Base-by-base conservation (phyloP, 305 asterid genomes). In the Nicotiana rustica region DNA sequence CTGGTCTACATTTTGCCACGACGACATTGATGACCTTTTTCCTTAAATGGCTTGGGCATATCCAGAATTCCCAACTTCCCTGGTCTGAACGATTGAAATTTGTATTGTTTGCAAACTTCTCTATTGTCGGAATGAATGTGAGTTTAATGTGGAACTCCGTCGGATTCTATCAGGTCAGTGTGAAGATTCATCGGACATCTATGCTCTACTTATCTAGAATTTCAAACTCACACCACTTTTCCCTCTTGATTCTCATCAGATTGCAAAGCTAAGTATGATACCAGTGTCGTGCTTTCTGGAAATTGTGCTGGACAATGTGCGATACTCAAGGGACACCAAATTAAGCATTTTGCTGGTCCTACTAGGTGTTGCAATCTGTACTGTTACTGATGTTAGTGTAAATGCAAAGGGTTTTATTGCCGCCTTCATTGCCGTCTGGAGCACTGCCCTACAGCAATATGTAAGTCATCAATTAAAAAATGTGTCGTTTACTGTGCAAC, bases 101-200 rank as follows among this genome's bases (percentile, higher is more conserved):
- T 78, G 95, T 91, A 69, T 69, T 92, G 65, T 92, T 92, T 82
- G 93, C 97, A 17, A 94, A 93, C 80, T 93, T 94, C 85, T 93
- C 97, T 36, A 90, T 94, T 52, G 97, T 94, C 73, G 97, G 98
- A 81, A 93, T 93, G 98, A 94, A 94, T 17, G 95, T 93, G 31
- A 93, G 97, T 89, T 82, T 94, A 52, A 94, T 93, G 98, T 94
- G 98, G 98, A 94, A 94, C 86, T 94, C 97, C 0, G 97, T 94
- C 67, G 97, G 98, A 86, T 94, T 94, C 83, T 94, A 94, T 87
- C 97, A 94, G 97, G 98, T 93, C n/a, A 67, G 84, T 88, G 41
- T 60, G 38, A 62, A 78, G 52, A 60, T 47, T 64, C n/a, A 33
- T 70, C 55, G 13, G 10, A 62, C 71, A 68, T 79, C 36, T 73